phyloP scores from a whole-genome alignment of 139 green algal genomes.

The Spirogloea muscicola region DNA sequence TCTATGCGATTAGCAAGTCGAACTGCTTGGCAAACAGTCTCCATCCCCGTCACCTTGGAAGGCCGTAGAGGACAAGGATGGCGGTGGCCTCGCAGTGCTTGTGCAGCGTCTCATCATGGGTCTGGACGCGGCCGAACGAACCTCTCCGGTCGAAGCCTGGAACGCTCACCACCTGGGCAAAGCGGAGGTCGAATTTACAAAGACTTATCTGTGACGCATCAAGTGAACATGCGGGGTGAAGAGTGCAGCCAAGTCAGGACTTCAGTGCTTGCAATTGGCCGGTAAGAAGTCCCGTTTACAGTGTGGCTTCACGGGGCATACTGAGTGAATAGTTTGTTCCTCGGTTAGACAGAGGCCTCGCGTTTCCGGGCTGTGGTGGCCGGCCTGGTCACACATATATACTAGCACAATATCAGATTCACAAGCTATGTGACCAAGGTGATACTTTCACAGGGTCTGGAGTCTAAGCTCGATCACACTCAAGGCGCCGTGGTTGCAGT shows the following conservation, averaged over 20 bases:
- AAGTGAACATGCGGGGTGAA: neutral
- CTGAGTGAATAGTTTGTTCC: slow-evolving; percentile 55
- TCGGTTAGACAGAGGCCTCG: slow-evolving; percentile 72
- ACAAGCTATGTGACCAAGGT: too few species aligned
- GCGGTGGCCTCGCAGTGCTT: slow-evolving; percentile 60
- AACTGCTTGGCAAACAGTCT: too few species aligned
- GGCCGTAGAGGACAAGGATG: slow-evolving; percentile 81
- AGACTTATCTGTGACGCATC: neutral
- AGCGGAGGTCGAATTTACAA: neutral
- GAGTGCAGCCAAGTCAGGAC: neutral
- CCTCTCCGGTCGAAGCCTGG: neutral
- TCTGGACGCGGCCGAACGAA: neutral
- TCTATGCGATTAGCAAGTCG: too few species aligned
- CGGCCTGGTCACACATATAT: slow-evolving; percentile 15
- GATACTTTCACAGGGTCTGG: too few species aligned
- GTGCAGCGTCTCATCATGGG: slow-evolving; percentile 56
- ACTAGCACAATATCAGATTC: neutral
- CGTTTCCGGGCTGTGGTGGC: slow-evolving; percentile 58
- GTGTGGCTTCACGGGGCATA: neutral
- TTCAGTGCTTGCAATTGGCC: neutral
- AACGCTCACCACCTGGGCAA: neutral
- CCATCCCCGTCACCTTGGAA: slow-evolving; percentile 64
- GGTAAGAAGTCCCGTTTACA: neutral
- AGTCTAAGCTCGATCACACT: too few species aligned
- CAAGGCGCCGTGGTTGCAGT: too few species aligned